Evolutionary conservation across 257 asterid species (phyloP).

Genomic region (Solanum sejunctum): DNA sequence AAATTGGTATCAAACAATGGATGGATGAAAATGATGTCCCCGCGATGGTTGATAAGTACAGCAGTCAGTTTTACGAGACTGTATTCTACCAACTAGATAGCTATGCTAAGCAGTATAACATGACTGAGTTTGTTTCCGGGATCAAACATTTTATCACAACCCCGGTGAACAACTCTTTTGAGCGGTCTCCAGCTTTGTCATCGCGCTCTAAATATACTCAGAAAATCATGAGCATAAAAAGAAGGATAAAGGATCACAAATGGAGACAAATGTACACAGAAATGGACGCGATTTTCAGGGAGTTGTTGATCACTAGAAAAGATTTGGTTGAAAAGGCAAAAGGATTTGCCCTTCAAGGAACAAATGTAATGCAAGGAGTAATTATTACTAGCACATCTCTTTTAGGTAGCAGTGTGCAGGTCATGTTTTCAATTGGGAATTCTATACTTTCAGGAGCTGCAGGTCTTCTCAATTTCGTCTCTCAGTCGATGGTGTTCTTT

Average conservation of each 20-base stretch:
- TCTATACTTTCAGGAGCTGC: slow-evolving; percentile 93
- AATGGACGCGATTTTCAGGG: slow-evolving; percentile 47
- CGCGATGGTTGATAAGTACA: slow-evolving; percentile 64
- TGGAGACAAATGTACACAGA: slow-evolving; percentile 69
- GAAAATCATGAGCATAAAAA: slow-evolving; percentile 41
- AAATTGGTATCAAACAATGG: slow-evolving; percentile 76
- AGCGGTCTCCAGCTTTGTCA: slow-evolving; percentile 34
- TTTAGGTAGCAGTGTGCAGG: slow-evolving; percentile 61
- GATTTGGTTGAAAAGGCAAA: slow-evolving; percentile 82
- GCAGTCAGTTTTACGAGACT: slow-evolving; percentile 60
- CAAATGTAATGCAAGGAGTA: slow-evolving; percentile 68
- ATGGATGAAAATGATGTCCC: slow-evolving; percentile 93
- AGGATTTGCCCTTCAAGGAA: slow-evolving; percentile 72
- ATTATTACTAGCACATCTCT: slow-evolving; percentile 53
- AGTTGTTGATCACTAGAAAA: slow-evolving; percentile 46
- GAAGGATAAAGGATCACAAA: slow-evolving; percentile 43
- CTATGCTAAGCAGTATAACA: slow-evolving; percentile 72
- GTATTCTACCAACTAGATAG: slow-evolving; percentile 69
- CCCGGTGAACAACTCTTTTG: slow-evolving; percentile 25
- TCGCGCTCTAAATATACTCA: slow-evolving; percentile 58
- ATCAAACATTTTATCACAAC: slow-evolving; percentile 56
- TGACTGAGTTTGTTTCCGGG: slow-evolving; percentile 73
- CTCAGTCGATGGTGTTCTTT: slow-evolving; percentile 77
- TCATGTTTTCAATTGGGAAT: slow-evolving; percentile 41
- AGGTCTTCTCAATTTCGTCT: slow-evolving; percentile 55